phyloP scores from a whole-genome alignment of 257 asterid genomes.

The Penstemon davidsonii region DNA sequence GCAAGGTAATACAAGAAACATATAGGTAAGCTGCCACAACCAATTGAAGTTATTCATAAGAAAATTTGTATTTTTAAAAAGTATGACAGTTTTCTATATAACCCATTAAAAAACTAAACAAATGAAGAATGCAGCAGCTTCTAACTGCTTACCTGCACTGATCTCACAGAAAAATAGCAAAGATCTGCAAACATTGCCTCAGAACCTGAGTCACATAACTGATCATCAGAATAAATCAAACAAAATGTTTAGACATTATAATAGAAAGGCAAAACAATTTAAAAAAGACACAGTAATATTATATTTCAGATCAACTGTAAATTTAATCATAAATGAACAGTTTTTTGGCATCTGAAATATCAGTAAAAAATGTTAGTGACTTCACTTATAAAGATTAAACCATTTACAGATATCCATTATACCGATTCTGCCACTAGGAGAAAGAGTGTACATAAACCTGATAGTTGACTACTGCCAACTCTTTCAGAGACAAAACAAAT shows the following conservation, averaged over 20 bases:
- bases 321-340: neutral
- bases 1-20: slow-evolving; percentile 87
- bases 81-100: slow-evolving; percentile 11
- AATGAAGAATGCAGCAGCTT: slow-evolving; percentile 27
- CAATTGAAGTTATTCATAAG: slow-evolving; percentile 28
- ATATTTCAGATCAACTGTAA: slow-evolving; percentile 12
- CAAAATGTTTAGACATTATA: slow-evolving; percentile 13
- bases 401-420: neutral
- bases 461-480: slow-evolving; percentile 21
- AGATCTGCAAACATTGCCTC: slow-evolving; percentile 99
- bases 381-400: slow-evolving; percentile 1
- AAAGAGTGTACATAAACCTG: slow-evolving; percentile 12
- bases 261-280: slow-evolving; percentile 11
- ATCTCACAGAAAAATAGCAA: slow-evolving; percentile 89
- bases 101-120: slow-evolving; percentile 5
- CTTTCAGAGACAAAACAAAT: neutral
- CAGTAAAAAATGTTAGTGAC: slow-evolving; percentile 2
- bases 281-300: slow-evolving; percentile 14
- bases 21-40: slow-evolving; percentile 79
- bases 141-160: slow-evolving; percentile 75
- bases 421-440: slow-evolving; percentile 21
- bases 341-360: slow-evolving; percentile 21
- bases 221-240: slow-evolving; percentile 47
- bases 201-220: slow-evolving; percentile 75
- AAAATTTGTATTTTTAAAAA: slow-evolving; percentile 20